Evolutionary conservation across 225 moss, liverwort and hornwort genomes (phyloP), one percentile per base, ranked within the genome.

Genomic region (Asterella californica): DNA sequence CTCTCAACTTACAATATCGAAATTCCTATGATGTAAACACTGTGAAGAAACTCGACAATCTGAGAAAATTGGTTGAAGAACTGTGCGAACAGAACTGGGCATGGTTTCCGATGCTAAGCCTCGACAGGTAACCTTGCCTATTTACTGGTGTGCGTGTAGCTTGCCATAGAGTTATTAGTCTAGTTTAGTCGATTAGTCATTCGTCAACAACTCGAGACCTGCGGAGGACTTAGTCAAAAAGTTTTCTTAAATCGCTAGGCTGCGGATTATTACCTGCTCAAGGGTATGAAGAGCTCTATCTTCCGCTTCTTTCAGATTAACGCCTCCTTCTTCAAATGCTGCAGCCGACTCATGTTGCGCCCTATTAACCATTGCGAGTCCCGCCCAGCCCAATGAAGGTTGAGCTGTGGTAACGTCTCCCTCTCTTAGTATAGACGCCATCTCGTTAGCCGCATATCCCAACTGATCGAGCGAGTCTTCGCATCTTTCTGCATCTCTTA

Each of bases 281-380:
- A 90, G 85, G 18, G 88, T 88, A 55, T 88, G 88, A 52, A 87
- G 78, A 79, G 88, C 87, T 81, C 90, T 83, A 59, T 90, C 90
- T 81, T 90, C 87, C 27, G 85, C 90, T 78, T 88, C 90, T 79
- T 90, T 90, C 82, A 88, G 64, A 66, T 88, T 85, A 15, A 79
- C 79, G 30, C 80, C 80, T 21, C 85, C 88, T 79, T 84, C 90
- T 73, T 87, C 88, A 83, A 87, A 90, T 27, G 90, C 83, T 46
- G 88, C 88, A 68, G 87, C 90, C 64, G 88, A 82, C 55, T 90
- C 90, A 83, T 90, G 88, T 79, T 90, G 90, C 30, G 90, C 90
- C 68, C 90, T 82, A 74, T 88, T 90, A 27, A 90, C 90, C 88
- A 90, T 88, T 33, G 88, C 90, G 52, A 90, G 83, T 42, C 90